phyloP scores from a whole-genome alignment of 2,329 filamentous ascomycete genomes.

The Sclerotinia borealis region DNA sequence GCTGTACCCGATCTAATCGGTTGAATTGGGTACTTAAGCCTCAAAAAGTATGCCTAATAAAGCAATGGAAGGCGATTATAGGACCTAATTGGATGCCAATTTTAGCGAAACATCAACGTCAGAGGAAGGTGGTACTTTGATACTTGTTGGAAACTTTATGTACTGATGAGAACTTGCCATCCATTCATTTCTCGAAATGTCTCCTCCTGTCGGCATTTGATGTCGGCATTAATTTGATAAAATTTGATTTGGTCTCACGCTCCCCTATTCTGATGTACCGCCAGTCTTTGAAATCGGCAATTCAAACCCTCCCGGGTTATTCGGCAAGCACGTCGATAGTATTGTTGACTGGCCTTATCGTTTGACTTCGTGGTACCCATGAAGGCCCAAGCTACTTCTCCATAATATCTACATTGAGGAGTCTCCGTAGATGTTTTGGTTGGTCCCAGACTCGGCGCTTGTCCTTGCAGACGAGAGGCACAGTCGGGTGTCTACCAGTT shows the following conservation, averaged over 20 bases:
- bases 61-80: background rate
- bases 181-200: background rate
- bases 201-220: background rate
- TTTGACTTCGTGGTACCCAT: slow-evolving; percentile 14
- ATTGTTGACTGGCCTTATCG: slow-evolving; percentile 11
- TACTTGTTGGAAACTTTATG: background rate
- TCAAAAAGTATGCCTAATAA: background rate
- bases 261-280: background rate
- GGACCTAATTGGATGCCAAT: background rate
- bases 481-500: slow-evolving; percentile 16
- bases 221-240: background rate
- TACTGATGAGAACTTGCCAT: background rate
- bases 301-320: slow-evolving; percentile 6
- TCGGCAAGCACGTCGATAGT: slow-evolving; percentile 11
- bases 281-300: slow-evolving; percentile 5
- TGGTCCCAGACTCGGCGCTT: slow-evolving; percentile 21
- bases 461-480: slow-evolving; percentile 30
- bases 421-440: slow-evolving; percentile 4
- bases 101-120: background rate
- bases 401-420: slow-evolving; percentile 5
- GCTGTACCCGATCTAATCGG: background rate
- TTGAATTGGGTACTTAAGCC: background rate
- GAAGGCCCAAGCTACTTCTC: slow-evolving; percentile 2
- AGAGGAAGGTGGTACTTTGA: background rate
- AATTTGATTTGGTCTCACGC: background rate